phyloP scores from a whole-genome alignment of 2,329 filamentous ascomycete species.

The Cordyceps militaris region DNA sequence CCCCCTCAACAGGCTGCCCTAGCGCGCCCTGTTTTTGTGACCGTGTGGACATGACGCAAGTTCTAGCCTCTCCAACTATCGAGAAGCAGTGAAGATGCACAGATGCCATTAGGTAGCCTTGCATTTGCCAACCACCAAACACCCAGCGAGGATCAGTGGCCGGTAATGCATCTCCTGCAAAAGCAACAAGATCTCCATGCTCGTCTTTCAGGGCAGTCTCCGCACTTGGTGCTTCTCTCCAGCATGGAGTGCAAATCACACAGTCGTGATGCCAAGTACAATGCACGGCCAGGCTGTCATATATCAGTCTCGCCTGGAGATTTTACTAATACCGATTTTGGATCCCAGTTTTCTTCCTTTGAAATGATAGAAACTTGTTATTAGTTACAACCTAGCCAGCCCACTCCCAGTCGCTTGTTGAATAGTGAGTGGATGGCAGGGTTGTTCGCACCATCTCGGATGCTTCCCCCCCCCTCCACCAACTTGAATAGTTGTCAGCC shows the following conservation, averaged over 20 bases:
- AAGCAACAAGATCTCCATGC: background rate
- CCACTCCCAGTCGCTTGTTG: background rate
- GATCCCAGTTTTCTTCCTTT: background rate
- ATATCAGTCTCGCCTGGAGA: background rate
- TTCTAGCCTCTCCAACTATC: background rate
- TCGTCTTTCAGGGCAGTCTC: background rate
- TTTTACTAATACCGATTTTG: background rate
- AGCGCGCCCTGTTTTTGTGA: conserved; percentile 10
- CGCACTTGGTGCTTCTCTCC: background rate
- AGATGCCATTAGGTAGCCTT: background rate
- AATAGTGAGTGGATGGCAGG: background rate
- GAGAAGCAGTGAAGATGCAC: background rate
- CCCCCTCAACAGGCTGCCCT: background rate
- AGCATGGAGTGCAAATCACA: background rate
- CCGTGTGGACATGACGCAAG: conserved; percentile 1
- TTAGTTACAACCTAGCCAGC: background rate
- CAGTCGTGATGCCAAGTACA: background rate
- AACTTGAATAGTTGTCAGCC: background rate
- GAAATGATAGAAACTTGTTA: background rate
- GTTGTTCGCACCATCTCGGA: background rate
- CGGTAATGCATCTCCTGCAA: background rate
- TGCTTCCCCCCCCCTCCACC: background rate
- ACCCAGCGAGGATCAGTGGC: background rate
- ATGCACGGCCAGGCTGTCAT: background rate
- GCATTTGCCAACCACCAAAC: background rate